Evolutionary conservation across 2,329 filamentous ascomycete species (phyloP).

Genomic region (Bimuria novae-zelandiae): DNA sequence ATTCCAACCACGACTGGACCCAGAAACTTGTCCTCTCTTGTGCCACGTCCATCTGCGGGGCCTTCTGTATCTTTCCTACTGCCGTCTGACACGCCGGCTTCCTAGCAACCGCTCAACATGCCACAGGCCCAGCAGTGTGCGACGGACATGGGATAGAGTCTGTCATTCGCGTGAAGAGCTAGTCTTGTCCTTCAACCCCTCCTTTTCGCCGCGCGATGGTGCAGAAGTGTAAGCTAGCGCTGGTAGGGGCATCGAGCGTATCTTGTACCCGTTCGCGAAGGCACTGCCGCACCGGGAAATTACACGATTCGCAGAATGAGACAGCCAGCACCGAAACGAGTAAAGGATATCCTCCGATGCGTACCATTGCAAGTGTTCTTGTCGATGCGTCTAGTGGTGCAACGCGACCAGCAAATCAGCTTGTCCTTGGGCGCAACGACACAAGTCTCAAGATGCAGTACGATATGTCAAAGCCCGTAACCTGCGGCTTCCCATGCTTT

Average conservation of each 20-base stretch:
- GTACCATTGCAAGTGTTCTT: conserved; percentile 39
- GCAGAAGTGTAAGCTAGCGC: conserved; percentile 8
- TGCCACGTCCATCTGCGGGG: conserved; percentile 24
- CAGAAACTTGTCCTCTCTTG: conserved; percentile 21
- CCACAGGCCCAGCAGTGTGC: conserved; percentile 19
- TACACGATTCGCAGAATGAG: conserved; percentile 26
- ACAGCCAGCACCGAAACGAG: conserved; percentile 22
- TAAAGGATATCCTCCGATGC: conserved; percentile 37
- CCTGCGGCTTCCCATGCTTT: conserved; percentile 34
- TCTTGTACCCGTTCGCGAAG: conserved; percentile 17
- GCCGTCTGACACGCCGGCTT: conserved; percentile 31
- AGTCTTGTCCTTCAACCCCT: conserved; percentile 8
- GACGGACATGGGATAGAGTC: neutral
- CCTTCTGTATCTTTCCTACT: conserved; percentile 20
- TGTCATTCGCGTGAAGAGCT: neutral
- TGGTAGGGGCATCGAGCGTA: conserved; percentile 12
- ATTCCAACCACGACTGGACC: conserved; percentile 25
- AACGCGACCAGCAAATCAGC: conserved; percentile 33
- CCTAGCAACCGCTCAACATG: conserved; percentile 18
- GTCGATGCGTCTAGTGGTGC: conserved; percentile 27
- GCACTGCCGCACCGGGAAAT: conserved; percentile 22
- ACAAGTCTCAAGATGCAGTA: conserved; percentile 35
- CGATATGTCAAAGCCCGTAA: conserved; percentile 35
- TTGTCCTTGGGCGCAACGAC: conserved; percentile 19
- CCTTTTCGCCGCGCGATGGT: conserved; percentile 7